Evolutionary conservation across 257 asterid species (phyloP).

Genomic region (Gentiana dahurica): DNA sequence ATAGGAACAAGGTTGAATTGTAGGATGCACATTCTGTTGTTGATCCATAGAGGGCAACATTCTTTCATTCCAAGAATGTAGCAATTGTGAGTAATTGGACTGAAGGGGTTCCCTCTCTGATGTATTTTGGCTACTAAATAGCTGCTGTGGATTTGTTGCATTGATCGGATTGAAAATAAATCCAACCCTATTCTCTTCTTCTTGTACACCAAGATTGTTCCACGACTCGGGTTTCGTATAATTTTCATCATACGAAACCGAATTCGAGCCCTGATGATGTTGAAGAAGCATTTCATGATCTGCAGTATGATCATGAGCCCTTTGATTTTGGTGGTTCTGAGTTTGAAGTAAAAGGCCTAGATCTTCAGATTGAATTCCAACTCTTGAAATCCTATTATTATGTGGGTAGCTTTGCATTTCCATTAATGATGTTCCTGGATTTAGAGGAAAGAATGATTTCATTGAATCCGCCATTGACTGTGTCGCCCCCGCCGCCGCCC

Average conservation of each 20-base stretch:
- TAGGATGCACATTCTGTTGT: constrained; percentile 6
- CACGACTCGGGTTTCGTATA: constrained; percentile 21
- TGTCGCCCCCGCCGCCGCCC: constrained; percentile 2
- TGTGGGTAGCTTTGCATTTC: constrained; percentile 14
- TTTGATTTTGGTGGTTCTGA: constrained; percentile 6
- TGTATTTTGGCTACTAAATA: constrained; percentile 14
- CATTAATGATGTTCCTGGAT: constrained; percentile 13
- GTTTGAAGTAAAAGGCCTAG: constrained; percentile 45
- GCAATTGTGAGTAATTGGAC: constrained; percentile 23
- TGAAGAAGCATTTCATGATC: constrained; percentile 7
- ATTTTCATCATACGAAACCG: constrained; percentile 16
- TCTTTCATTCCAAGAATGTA: constrained; percentile 28
- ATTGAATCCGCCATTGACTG: constrained; percentile 20
- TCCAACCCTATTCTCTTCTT: constrained; percentile 21
- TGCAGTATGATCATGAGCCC: not conserved
- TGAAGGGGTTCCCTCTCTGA: constrained; percentile 34
- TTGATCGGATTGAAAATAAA: constrained; percentile 10
- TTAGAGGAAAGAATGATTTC: constrained; percentile 27
- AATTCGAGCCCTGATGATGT: constrained; percentile 9
- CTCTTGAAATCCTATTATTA: constrained; percentile 14
- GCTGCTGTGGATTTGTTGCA: constrained; percentile 14
- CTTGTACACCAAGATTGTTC: constrained; percentile 6
- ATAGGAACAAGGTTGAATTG: constrained; percentile 17
- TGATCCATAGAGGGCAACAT: constrained; percentile 13
- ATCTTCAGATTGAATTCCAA: constrained; percentile 22